Percentiles rank a stretch among this genome's conserved stretches.
Evolutionary conservation across 441 rosid genomes (phyloP).

Genomic region (Francoa sonchifolia): DNA sequence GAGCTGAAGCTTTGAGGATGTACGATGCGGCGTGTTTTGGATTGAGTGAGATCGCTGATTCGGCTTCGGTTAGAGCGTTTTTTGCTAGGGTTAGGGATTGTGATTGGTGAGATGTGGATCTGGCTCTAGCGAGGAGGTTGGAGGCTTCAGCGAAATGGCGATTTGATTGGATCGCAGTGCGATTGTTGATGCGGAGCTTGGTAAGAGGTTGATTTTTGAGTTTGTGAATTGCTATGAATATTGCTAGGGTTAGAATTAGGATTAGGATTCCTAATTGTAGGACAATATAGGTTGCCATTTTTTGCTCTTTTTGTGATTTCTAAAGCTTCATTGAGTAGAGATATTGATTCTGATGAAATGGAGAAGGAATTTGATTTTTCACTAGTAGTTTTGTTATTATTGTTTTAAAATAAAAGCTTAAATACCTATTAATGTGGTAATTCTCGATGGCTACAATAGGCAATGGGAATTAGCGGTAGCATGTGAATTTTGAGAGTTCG

Average conservation of each 20-base stretch:
- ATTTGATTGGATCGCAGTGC: constrained; percentile 28
- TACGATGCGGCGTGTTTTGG: constrained; percentile 42
- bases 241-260: constrained; percentile 15
- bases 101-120: constrained; percentile 20
- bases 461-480: too few relatives aligned
- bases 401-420: too few relatives aligned
- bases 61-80: constrained; percentile 38
- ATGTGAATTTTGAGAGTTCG: too few relatives aligned
- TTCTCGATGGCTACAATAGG: too few relatives aligned
- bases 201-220: constrained; percentile 13
- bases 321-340: not conserved
- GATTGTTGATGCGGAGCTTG: constrained; percentile 21
- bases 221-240: constrained; percentile 15
- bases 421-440: too few relatives aligned
- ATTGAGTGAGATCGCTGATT: constrained; percentile 26
- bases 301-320: not conserved
- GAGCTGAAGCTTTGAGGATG: constrained; percentile 38
- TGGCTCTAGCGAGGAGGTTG: constrained; percentile 35
- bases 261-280: constrained; percentile 15
- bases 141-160: constrained; percentile 36
- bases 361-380: not conserved
- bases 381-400: too few relatives aligned
- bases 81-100: constrained; percentile 42
- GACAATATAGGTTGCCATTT: constrained; percentile 11
- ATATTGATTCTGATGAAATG: not conserved